phyloP scores from a whole-genome alignment of 768 basidiomycete species.

The Austroboletus eburneus region DNA sequence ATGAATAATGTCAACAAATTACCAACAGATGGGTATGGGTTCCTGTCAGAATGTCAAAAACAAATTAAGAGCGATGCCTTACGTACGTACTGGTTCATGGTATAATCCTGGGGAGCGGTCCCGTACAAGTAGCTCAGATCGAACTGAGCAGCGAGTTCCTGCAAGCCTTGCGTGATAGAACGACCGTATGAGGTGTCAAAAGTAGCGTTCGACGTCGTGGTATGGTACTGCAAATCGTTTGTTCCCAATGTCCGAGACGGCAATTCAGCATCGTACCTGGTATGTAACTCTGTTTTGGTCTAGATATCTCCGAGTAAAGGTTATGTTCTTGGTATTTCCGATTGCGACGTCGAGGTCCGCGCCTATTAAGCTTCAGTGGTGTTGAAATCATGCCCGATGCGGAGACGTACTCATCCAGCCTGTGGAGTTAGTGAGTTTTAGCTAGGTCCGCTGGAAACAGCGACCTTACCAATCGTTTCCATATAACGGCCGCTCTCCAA shows the following conservation, averaged over 20 bases:
- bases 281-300: conserved; percentile 78
- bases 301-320: conserved; percentile 68
- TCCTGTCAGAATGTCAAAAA: conserved; percentile 30
- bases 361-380: conserved; percentile 28
- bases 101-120: conserved; percentile 73
- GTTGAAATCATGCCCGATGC: not conserved
- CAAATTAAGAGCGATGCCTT: not conserved
- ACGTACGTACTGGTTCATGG: conserved; percentile 49
- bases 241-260: not conserved
- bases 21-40: conserved; percentile 56
- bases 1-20: conserved; percentile 60
- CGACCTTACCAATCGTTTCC: conserved; percentile 75
- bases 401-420: conserved; percentile 59
- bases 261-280: conserved; percentile 41
- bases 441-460: not conserved
- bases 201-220: conserved; percentile 39
- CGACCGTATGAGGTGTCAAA: conserved; percentile 62
- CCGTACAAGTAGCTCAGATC: conserved; percentile 65
- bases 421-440: not conserved
- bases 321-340: conserved; percentile 45
- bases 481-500: conserved; percentile 86
- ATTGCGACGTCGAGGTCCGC: conserved; percentile 42
- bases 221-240: conserved; percentile 54
- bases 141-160: conserved; percentile 50
- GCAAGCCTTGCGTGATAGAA: conserved; percentile 52